Conservation (phyloP, 495 filamentous ascomycete genomes). For the Tuber indicum region DNA sequence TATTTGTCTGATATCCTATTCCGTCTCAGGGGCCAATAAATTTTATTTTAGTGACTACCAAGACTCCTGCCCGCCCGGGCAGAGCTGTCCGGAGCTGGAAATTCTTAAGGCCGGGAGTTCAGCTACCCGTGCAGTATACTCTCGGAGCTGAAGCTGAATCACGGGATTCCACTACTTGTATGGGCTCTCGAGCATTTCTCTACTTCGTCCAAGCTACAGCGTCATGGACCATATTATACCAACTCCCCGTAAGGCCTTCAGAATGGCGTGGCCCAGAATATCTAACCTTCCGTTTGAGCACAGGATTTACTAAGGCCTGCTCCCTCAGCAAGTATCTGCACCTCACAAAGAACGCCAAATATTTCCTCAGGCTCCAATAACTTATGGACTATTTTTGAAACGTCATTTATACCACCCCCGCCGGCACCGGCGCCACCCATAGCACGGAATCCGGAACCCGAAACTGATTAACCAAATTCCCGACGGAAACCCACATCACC, state of each 20-base stretch:
- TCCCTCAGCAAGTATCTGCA: not conserved
- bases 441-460: not conserved
- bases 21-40: not conserved
- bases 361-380: not conserved
- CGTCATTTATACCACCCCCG: not conserved
- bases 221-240: not conserved
- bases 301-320: not conserved
- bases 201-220: not conserved
- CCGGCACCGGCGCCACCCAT: not conserved
- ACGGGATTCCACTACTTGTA: not conserved
- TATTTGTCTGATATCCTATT: not conserved
- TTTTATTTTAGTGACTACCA: not conserved
- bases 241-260: not conserved
- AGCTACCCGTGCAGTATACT: not conserved
- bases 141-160: not conserved
- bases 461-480: not conserved
- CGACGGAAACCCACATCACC: not conserved
- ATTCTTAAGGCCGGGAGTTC: not conserved
- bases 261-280: not conserved
- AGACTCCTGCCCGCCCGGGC: not conserved
- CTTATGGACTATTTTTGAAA: not conserved
- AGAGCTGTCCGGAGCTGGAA: not conserved
- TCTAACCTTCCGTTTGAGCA: not conserved
- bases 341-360: not conserved
- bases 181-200: not conserved